Conservation (phyloP, 2,329 filamentous ascomycete species). For the Ascomycota sp. region DNA sequence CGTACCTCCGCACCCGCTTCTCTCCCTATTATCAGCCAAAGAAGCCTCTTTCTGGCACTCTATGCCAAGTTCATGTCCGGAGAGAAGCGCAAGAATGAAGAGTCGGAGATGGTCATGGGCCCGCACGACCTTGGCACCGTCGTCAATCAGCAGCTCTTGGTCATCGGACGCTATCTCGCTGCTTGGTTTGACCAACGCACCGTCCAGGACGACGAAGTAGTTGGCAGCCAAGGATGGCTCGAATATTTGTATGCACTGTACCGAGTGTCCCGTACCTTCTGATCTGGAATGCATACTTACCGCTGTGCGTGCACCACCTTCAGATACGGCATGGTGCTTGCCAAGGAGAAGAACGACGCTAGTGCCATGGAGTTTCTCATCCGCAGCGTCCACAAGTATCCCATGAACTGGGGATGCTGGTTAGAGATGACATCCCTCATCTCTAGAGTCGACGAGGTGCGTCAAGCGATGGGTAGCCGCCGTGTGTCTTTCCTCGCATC, state of each 20-base stretch:
- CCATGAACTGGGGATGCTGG: conserved; percentile 97
- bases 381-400: conserved; percentile 66
- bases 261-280: no score
- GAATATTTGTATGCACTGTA: conserved; percentile 42
- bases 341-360: conserved; percentile 75
- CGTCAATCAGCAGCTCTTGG: conserved; percentile 62
- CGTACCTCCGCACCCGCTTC: conserved; percentile 6
- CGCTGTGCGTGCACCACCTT: no score
- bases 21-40: conserved; percentile 52
- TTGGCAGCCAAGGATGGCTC: conserved; percentile 68
- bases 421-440: conserved; percentile 70
- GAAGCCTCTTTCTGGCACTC: conserved; percentile 72
- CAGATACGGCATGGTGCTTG: conserved; percentile 72
- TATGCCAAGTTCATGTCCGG: conserved; percentile 86
- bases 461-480: conserved; percentile 9
- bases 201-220: conserved; percentile 32
- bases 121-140: conserved; percentile 72
- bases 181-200: conserved; percentile 54
- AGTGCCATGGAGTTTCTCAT: conserved; percentile 73
- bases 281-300: no score
- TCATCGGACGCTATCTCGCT: conserved; percentile 53
- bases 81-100: conserved; percentile 89
- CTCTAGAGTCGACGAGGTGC: conserved; percentile 57
- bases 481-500: no score
- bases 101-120: conserved; percentile 90